phyloP scores from a whole-genome alignment of 2,329 filamentous ascomycete genomes.

The Fusarium pseudoanthophilum region DNA sequence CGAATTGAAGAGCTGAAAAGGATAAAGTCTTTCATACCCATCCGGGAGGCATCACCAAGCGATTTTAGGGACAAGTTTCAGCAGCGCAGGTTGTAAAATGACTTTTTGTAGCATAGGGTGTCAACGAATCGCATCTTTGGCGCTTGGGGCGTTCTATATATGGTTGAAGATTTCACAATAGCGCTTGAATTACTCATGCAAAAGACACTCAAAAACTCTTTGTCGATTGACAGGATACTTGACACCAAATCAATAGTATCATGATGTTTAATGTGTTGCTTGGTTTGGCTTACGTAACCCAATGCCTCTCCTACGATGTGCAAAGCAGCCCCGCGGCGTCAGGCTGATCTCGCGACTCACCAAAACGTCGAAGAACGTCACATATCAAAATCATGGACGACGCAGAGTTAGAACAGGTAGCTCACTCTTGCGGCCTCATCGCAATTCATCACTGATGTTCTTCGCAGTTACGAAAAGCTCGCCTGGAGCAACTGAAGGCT shows the following conservation, averaged over 20 bases:
- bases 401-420: slow-evolving; percentile 57
- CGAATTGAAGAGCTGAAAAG: slow-evolving; percentile 50
- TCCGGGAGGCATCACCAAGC: slow-evolving; percentile 50
- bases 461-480: slow-evolving; percentile 84
- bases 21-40: slow-evolving; percentile 47
- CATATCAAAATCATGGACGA: slow-evolving; percentile 53
- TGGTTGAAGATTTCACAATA: background rate
- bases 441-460: background rate
- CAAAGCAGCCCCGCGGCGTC: slow-evolving; percentile 34
- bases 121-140: slow-evolving; percentile 18
- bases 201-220: background rate
- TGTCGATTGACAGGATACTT: no score
- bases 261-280: background rate
- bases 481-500: slow-evolving; percentile 91
- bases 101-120: background rate
- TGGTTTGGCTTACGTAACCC: slow-evolving; percentile 20
- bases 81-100: background rate
- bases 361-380: slow-evolving; percentile 13
- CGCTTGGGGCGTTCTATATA: slow-evolving; percentile 4
- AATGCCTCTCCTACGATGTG: slow-evolving; percentile 40
- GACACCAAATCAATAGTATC: background rate
- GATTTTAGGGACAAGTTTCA: slow-evolving; percentile 26
- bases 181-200: background rate
- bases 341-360: slow-evolving; percentile 35
- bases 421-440: background rate